A percentile compares a stretch with the other conserved stretches of the same genome.
phyloP scores from a whole-genome alignment of 2,329 filamentous ascomycete species.

The Amylocarpus encephaloides region DNA sequence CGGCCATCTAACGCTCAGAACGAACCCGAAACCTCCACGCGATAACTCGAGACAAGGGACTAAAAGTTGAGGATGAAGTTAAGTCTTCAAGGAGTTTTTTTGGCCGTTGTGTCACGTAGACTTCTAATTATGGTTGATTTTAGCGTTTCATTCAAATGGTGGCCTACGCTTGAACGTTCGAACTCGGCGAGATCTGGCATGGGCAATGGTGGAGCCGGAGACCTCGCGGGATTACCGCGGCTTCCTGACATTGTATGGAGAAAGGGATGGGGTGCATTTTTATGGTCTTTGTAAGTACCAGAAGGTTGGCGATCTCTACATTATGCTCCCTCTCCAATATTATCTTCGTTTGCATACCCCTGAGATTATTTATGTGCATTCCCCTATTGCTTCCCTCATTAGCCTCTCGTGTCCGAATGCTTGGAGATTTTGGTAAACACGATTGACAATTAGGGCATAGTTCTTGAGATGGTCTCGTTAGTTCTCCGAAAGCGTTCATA shows the following conservation, averaged over 20 bases:
- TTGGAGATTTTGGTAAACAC: background rate
- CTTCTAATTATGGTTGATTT: constrained; percentile 15
- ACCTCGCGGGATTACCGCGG: background rate
- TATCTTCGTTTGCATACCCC: background rate
- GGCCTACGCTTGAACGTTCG: constrained; percentile 17
- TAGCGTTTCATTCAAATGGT: constrained; percentile 18
- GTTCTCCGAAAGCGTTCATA: constrained; percentile 4
- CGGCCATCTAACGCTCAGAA: background rate
- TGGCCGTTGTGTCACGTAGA: constrained; percentile 15
- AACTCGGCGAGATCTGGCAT: constrained; percentile 8
- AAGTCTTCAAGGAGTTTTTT: constrained; percentile 24
- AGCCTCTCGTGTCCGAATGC: background rate
- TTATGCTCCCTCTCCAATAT: constrained; percentile 8
- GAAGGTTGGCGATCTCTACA: constrained; percentile 29
- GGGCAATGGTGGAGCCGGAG: background rate
- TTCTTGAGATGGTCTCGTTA: background rate
- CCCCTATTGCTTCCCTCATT: background rate
- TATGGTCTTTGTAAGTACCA: constrained; percentile 28
- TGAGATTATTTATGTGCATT: constrained; percentile 1
- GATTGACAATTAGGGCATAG: background rate
- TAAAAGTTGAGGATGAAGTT: constrained; percentile 20
- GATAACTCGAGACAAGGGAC: background rate
- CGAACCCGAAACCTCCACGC: background rate
- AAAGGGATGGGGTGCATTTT: background rate
- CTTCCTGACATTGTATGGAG: background rate